Evolutionary conservation across 176 grass and related monocot species (phyloP), one percentile per base, ranked within the genome.

Genomic region (Aegilops umbellulata): DNA sequence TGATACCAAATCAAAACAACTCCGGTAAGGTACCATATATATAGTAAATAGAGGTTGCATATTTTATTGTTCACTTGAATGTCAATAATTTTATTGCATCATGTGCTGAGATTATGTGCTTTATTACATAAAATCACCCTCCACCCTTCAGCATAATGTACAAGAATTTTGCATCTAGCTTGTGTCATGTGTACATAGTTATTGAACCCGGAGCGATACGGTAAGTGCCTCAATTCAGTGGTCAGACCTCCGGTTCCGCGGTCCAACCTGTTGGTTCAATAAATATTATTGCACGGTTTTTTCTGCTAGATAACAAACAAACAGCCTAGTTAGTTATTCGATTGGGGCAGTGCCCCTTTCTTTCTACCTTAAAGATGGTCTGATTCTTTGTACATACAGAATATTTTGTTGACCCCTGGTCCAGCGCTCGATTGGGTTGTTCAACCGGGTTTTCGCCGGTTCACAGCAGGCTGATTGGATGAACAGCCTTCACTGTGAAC

Each of bases 1-100:
- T 87, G 57, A 44, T 87, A 85, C 65, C 76, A 27, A 90, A 86
- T 83, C 93, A 90, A 87, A 98, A 92, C 62, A 73, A 86, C 23
- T 46, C 68, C 0, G 91, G 92, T 35, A 88, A 88, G 93, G 95
- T 95, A 93, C n/a, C 35, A 30, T 69, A 46, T 46, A 46, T 25
- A 10, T 53, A 30, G 41, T 7, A 77, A 58, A 77, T 16, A 6
- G 29, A 64, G 6, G 32, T 63, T 35, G 22, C 24, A 13, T 3
- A 2, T 51, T 71, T 53, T 31, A 23, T 65, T 82, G 19, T 81
- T 14, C 30, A 9, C 39, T 76, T 75, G 67, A 23, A 53, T 27
- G n/a, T 24, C 63, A 84, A 83, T 62, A 62, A 16, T 58, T 42
- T 42, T 10, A 74, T 42, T 57, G 32, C 25, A 62, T 71, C 71